Percentiles rank a stretch among this genome's conserved stretches.
phyloP scores from a whole-genome alignment of 768 basidiomycete species.

The Kwoniella sp. region DNA sequence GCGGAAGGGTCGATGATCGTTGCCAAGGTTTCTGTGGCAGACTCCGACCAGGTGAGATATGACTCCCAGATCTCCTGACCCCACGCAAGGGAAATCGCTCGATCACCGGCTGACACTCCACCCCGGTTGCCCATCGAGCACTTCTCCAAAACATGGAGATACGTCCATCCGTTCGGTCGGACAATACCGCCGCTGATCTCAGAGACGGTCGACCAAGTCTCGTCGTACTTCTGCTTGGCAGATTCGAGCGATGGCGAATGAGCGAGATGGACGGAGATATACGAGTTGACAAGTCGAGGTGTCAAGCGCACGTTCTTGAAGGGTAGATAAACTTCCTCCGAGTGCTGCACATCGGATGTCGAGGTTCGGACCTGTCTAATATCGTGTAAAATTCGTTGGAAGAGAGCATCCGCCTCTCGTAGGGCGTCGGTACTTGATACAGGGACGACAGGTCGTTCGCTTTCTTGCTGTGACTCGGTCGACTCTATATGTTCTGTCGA shows the following conservation, averaged over 20 bases:
- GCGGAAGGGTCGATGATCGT: not conserved
- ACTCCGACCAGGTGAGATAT: constrained; percentile 58
- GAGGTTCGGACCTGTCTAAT: constrained; percentile 27
- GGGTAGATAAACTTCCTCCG: constrained; percentile 25
- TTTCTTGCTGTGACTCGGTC: not conserved
- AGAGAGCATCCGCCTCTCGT: constrained; percentile 68
- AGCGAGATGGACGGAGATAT: constrained; percentile 72
- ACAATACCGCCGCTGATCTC: constrained; percentile 1
- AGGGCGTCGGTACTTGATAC: constrained; percentile 73
- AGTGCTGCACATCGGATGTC: not conserved
- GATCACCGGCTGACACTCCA: constrained; percentile 58
- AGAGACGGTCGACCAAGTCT: constrained; percentile 23
- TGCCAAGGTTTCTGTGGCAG: not conserved
- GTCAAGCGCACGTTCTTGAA: constrained; percentile 67
- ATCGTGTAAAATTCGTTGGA: constrained; percentile 64
- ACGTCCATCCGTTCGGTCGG: constrained; percentile 61
- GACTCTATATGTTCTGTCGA: not conserved
- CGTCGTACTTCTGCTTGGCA: constrained; percentile 61
- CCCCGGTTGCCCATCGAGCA: constrained; percentile 61
- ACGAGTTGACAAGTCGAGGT: constrained; percentile 72
- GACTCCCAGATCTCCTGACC: constrained; percentile 68
- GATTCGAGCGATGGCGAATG: constrained; percentile 61
- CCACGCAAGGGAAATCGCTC: constrained; percentile 59
- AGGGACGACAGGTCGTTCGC: constrained; percentile 55
- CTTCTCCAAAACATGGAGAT: constrained; percentile 69